Percentiles rank a stretch among this genome's conserved stretches.
Conservation (phyloP, 1,284 basidiomycete species). For the Irpex lacteus region DNA sequence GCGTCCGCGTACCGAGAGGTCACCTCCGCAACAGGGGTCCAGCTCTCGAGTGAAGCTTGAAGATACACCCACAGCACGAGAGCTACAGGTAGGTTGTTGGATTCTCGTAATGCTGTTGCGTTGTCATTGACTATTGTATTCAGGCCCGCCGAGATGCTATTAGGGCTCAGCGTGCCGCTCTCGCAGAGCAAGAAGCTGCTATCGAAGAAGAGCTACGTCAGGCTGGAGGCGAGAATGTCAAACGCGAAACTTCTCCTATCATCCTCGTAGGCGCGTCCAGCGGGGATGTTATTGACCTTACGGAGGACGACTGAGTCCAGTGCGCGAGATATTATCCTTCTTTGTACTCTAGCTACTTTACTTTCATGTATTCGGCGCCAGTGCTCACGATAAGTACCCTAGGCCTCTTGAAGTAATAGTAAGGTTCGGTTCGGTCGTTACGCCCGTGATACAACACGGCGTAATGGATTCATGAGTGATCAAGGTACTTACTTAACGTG, state of each 20-base stretch:
- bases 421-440: too few relatives aligned
- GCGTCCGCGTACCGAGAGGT: background rate
- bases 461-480: too few relatives aligned
- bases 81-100: background rate
- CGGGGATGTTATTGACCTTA: background rate
- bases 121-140: background rate
- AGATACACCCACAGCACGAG: background rate
- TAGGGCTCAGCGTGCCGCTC: background rate
- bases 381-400: too few relatives aligned
- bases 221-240: background rate
- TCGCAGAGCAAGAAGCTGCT: background rate
- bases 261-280: background rate
- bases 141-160: background rate
- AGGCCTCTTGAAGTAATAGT: too few relatives aligned
- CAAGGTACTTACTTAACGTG: too few relatives aligned
- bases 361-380: too few relatives aligned
- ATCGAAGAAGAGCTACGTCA: background rate
- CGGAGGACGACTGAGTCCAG: background rate
- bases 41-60: background rate
- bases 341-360: too few relatives aligned
- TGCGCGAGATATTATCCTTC: too few relatives aligned
- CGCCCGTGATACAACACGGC: too few relatives aligned
- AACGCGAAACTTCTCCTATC: background rate
- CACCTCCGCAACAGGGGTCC: background rate
- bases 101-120: background rate